These are phyloP conservation scores for Synchytrium microbalum DNA, from an alignment of 371 early-diverging fungal genomes.

Conservation along the genomic window DNA sequence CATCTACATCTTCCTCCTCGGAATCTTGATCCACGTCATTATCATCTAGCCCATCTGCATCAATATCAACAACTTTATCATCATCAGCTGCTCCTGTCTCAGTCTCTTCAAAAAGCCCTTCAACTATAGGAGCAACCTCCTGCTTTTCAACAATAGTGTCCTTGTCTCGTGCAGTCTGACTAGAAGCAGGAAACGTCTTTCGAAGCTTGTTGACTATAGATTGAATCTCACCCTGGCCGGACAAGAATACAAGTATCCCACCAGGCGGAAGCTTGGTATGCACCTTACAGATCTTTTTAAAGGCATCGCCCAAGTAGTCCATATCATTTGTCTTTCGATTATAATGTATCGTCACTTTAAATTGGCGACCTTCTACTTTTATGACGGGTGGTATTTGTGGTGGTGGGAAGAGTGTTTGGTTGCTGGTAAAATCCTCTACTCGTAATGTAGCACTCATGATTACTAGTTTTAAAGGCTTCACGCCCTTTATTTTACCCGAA, in stretches of 20 bases:
- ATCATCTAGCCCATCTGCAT: slow-evolving; percentile 40
- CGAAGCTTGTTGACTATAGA: slow-evolving; percentile 2
- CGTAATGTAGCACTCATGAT: slow-evolving; percentile 85
- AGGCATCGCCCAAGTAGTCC: slow-evolving; percentile 50
- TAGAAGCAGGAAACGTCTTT: not conserved
- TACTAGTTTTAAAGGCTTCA: slow-evolving; percentile 74
- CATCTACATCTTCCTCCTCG: slow-evolving; percentile 33
- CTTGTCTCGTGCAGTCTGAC: not conserved
- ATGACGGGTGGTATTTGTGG: slow-evolving; percentile 34
- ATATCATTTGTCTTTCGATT: slow-evolving; percentile 39
- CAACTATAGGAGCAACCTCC: slow-evolving; percentile 29
- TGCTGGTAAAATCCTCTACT: slow-evolving; percentile 29
- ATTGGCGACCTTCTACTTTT: slow-evolving; percentile 64
- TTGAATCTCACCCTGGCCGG: slow-evolving; percentile 48
- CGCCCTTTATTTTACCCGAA: slow-evolving; percentile 9
- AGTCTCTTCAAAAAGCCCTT: slow-evolving; percentile 51
- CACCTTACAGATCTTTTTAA: slow-evolving; percentile 63
- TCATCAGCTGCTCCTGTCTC: slow-evolving; percentile 46
- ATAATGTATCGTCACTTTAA: slow-evolving; percentile 46
- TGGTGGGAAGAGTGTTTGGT: slow-evolving; percentile 45
- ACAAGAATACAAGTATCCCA: slow-evolving; percentile 96
- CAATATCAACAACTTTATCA: slow-evolving; percentile 25
- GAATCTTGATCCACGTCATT: slow-evolving; percentile 43
- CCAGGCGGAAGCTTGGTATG: slow-evolving; percentile 80
- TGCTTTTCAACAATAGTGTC: slow-evolving; percentile 12